Evolutionary conservation across 1,284 basidiomycete genomes (phyloP), one percentile per base, ranked within the genome.

Genomic region (Erythrobasidium hasegawianum): DNA sequence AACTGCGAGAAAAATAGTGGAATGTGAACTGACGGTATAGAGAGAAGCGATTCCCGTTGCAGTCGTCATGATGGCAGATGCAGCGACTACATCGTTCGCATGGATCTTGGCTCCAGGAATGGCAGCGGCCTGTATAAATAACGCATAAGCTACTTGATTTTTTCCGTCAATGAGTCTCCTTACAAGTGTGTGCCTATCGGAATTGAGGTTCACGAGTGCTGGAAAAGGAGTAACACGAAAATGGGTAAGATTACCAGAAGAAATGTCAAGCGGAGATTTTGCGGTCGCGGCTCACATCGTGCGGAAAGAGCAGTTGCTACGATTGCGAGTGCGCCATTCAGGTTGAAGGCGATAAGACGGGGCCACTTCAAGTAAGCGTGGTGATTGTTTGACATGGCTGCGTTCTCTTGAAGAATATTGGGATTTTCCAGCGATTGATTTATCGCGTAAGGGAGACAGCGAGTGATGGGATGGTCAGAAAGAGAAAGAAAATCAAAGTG

Each of bases 301-400:
- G 50, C n/a, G 16, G 50, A 20, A 5, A 53, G 50, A 27, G 22
- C 50, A 16, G 50, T 53, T 8, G 50, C 50, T 16, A 27, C 18
- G 33, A 43, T 57, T 45, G 29, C 38, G 26, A 59, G 57, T 22
- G 13, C 22, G 22, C 24, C 29, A 45, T 27, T 59, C 39, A 59
- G 3, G 16, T 43, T 40, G 55, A 59, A 59, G 39, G 57, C 57
- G 39, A 59, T 59, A 14, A 59, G 43, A 10, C 57, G 38, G 26
- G 57, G 57, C 57, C 57, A 59, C 57, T 59, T 59, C 5, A 59
- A 20, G 39, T 59, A 59, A 14, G 57, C 57, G 41, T 59, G 57
- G 29, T 40, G 57, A 24, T 43, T 41, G 22, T 59, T 27, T 10
- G 22, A 55, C 52, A 55, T 55, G 52, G n/a, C 24, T 38, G 52